A percentile compares a stretch with the other conserved stretches of the same genome.
Evolutionary conservation across 352 stramenopile species (phyloP).

Genomic region (Elongisporangium anandrum): DNA sequence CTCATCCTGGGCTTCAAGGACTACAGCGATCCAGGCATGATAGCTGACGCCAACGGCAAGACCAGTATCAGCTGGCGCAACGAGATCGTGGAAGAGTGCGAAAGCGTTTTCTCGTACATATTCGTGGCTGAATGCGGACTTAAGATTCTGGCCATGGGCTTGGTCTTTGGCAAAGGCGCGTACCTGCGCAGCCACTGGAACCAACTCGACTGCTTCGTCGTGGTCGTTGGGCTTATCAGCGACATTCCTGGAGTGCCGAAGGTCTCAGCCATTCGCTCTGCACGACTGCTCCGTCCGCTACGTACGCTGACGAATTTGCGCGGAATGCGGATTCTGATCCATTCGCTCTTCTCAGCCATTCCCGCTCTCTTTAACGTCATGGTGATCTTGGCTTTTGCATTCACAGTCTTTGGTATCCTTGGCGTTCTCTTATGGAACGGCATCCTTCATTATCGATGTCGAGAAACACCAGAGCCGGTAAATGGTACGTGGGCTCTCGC

Average conservation of each 20-base stretch:
- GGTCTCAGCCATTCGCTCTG: slow-evolving; percentile 24
- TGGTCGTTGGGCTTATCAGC: slow-evolving; percentile 39
- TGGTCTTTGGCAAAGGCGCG: slow-evolving; percentile 37
- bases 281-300: slow-evolving; percentile 52
- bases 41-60: slow-evolving; percentile 21
- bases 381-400: slow-evolving; percentile 58
- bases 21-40: slow-evolving; percentile 30
- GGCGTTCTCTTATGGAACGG: slow-evolving; percentile 61
- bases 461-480: slow-evolving; percentile 41
- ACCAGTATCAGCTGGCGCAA: slow-evolving; percentile 25
- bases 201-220: slow-evolving; percentile 83
- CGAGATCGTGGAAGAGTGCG: slow-evolving; percentile 28
- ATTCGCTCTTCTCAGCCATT: slow-evolving; percentile 48
- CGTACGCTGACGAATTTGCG: slow-evolving; percentile 48
- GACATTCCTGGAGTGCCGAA: slow-evolving; percentile 36
- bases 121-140: slow-evolving; percentile 75
- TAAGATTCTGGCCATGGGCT: slow-evolving; percentile 81
- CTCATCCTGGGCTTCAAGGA: slow-evolving; percentile 59
- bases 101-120: slow-evolving; percentile 39
- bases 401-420: slow-evolving; percentile 71
- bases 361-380: slow-evolving; percentile 63
- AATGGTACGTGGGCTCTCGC: slow-evolving; percentile 30
- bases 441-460: slow-evolving; percentile 39
- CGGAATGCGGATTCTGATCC: slow-evolving; percentile 48
- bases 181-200: slow-evolving; percentile 83